phyloP scores from a whole-genome alignment of 2,329 filamentous ascomycete genomes.

The Pseudogymnoascus sp. region DNA sequence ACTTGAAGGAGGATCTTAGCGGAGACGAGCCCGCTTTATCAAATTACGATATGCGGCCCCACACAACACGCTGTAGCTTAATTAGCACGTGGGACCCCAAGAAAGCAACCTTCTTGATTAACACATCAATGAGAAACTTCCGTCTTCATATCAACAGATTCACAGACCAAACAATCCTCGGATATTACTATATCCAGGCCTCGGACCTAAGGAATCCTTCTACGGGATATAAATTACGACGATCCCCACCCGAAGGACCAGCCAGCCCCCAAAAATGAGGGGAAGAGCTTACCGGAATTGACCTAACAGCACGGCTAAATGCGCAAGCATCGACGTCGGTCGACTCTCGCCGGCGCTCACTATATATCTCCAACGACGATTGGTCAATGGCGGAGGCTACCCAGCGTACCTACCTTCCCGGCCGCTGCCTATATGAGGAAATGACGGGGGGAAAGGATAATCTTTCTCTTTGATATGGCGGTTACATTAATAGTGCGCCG shows the following conservation, averaged over 20 bases:
- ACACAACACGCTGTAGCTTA: background rate
- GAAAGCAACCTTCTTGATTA: background rate
- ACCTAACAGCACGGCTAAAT: background rate
- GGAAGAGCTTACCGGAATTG: background rate
- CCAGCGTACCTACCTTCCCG: background rate
- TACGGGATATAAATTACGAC: background rate
- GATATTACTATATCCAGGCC: background rate
- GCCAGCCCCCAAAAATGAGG: background rate
- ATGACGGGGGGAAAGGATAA: background rate
- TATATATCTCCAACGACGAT: background rate
- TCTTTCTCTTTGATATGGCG: background rate
- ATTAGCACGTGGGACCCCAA: background rate
- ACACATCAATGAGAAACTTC: background rate
- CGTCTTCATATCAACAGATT: background rate
- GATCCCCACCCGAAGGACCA: background rate
- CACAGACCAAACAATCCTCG: background rate
- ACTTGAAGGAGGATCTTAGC: too few species aligned
- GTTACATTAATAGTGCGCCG: background rate
- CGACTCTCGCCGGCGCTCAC: background rate
- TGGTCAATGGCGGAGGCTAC: background rate
- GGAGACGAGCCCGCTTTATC: background rate
- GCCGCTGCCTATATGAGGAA: background rate
- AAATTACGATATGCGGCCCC: background rate
- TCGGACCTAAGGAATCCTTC: background rate
- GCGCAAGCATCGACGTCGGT: background rate